These are phyloP conservation scores for Metroxylon sagu DNA, from an alignment of 176 grass and related monocot species.

Conservation along the genomic window DNA sequence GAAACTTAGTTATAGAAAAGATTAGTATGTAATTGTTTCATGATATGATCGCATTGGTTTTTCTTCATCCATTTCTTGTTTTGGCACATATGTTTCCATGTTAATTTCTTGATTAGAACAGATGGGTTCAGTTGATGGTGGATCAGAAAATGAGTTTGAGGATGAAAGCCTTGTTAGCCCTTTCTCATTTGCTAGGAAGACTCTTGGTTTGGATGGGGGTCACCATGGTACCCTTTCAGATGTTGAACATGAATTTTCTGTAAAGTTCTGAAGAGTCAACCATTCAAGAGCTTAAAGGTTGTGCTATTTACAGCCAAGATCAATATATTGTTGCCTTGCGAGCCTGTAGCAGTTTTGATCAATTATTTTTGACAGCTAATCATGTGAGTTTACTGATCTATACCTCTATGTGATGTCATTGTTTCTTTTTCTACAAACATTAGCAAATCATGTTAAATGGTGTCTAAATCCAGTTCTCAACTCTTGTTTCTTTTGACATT, in stretches of 20 bases:
- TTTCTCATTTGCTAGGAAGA: conserved; percentile 1
- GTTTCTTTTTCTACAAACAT: too few relatives aligned
- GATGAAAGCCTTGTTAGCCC: conserved; percentile 28
- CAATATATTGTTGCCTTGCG: conserved; percentile 56
- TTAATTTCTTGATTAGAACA: conserved; percentile 27
- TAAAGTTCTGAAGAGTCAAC: conserved; percentile 1
- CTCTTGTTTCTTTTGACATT: not conserved
- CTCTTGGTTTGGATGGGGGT: conserved; percentile 14
- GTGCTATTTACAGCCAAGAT: conserved; percentile 54
- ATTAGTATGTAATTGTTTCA: too few relatives aligned
- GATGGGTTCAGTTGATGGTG: conserved; percentile 10
- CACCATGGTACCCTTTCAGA: conserved; percentile 12
- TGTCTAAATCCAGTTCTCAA: too few relatives aligned
- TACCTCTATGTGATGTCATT: not conserved
- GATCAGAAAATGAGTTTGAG: conserved; percentile 27
- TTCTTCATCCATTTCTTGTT: not conserved
- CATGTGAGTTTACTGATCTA: conserved; percentile 25
- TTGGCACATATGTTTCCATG: conserved; percentile 17
- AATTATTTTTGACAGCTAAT: conserved; percentile 28
- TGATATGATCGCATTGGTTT: too few relatives aligned
- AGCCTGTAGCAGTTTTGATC: conserved; percentile 44
- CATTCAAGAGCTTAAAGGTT: conserved; percentile 35
- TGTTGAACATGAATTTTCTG: not conserved
- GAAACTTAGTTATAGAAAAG: too few relatives aligned
- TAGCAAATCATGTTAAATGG: too few relatives aligned